Evolutionary conservation across 805 yeast species (phyloP).

Genomic region (Sungouiella blattae): DNA sequence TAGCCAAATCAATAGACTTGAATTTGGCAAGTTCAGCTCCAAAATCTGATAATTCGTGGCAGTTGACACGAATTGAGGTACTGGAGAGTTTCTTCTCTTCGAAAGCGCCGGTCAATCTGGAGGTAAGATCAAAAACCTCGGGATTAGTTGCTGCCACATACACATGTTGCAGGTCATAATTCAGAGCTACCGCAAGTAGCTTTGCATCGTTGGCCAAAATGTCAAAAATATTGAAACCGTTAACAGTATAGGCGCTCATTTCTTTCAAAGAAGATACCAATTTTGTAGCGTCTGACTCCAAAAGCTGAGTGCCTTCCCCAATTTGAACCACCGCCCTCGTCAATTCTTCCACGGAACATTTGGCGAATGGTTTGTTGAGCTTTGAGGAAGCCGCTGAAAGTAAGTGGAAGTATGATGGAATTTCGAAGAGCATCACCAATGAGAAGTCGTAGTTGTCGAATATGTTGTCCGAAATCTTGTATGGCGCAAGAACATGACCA

Average conservation of each 20-base stretch:
- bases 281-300: conserved; percentile 1
- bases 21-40: not conserved
- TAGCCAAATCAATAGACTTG: not conserved
- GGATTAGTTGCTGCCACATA: conserved; percentile 1
- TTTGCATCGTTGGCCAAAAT: not conserved
- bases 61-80: not conserved
- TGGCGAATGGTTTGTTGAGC: not conserved
- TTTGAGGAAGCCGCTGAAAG: not conserved
- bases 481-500: conserved; percentile 2
- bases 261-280: not conserved
- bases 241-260: not conserved
- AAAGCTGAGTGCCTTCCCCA: not conserved
- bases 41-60: not conserved
- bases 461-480: conserved; percentile 1
- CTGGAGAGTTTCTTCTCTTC: too few species aligned
- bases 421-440: conserved; percentile 2
- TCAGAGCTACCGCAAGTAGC: not conserved
- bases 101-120: not conserved
- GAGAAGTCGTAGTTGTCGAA: conserved; percentile 8
- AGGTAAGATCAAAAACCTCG: not conserved
- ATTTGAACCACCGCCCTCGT: not conserved
- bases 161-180: not conserved
- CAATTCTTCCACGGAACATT: conserved; percentile 1
- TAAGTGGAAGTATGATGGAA: conserved; percentile 3
- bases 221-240: conserved; percentile 1